Evolutionary conservation across 305 asterid genomes (phyloP).

Genomic region (Plantago lanceolata): DNA sequence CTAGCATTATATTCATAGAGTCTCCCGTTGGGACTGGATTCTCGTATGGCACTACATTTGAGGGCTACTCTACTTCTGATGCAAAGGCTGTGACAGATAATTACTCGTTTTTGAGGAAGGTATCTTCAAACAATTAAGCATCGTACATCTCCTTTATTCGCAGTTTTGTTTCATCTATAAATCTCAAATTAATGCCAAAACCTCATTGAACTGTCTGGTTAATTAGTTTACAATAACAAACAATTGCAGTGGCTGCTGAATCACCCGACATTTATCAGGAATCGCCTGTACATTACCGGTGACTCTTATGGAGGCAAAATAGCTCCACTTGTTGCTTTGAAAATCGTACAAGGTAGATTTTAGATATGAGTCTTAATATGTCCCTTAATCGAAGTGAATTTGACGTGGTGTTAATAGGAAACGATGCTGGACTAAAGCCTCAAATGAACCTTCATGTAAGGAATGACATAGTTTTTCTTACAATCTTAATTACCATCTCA

Average conservation of each 20-base stretch:
- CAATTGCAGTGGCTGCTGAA: slow-evolving; percentile 27
- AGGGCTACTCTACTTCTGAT: slow-evolving; percentile 10
- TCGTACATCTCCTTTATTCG: too few relatives aligned
- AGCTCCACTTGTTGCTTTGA: slow-evolving; percentile 19
- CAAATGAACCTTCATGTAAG: too few relatives aligned
- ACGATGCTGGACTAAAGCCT: too few relatives aligned
- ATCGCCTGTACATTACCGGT: slow-evolving; percentile 28
- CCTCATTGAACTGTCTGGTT: too few relatives aligned
- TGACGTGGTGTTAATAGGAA: too few relatives aligned
- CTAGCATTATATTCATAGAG: slow-evolving; percentile 30
- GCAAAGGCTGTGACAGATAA: slow-evolving; percentile 14
- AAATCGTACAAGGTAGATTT: slow-evolving; percentile 1
- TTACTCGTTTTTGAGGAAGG: slow-evolving; percentile 32
- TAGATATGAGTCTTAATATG: too few relatives aligned
- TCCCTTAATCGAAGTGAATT: too few relatives aligned
- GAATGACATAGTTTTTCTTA: too few relatives aligned
- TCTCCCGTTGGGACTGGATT: slow-evolving; percentile 31
- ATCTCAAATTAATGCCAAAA: too few relatives aligned
- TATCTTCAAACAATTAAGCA: slow-evolving; percentile 2
- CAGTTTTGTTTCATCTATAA: too few relatives aligned
- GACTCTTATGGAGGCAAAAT: slow-evolving; percentile 24
- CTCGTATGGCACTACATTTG: slow-evolving; percentile 21
- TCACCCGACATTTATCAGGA: slow-evolving; percentile 24
- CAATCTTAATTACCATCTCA: too few relatives aligned
- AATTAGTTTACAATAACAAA: too few relatives aligned